phyloP scores from a whole-genome alignment of 2,329 filamentous ascomycete species.

The Ophiocordyceps camponoti-saundersi region DNA sequence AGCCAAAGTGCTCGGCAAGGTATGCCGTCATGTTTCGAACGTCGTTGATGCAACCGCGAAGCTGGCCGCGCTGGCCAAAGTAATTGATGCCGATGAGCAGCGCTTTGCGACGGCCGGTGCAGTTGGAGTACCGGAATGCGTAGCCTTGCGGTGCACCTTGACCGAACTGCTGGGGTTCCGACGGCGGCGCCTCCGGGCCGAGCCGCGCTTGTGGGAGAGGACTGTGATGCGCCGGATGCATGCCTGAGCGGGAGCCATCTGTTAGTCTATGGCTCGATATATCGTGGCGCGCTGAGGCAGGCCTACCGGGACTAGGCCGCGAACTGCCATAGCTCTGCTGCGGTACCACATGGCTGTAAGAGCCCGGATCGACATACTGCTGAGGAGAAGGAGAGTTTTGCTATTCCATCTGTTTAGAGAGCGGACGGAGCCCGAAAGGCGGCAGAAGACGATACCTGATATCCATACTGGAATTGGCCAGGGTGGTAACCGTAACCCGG shows the following conservation, averaged over 20 bases:
- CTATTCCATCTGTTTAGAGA: slow-evolving; percentile 14
- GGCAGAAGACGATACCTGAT: slow-evolving; percentile 9
- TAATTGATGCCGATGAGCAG: slow-evolving; percentile 93
- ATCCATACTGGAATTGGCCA: slow-evolving; percentile 24
- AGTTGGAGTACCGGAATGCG: slow-evolving; percentile 80
- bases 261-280: neutral
- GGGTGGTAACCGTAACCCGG: slow-evolving; percentile 27
- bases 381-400: slow-evolving; percentile 16
- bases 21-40: slow-evolving; percentile 94
- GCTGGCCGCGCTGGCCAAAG: slow-evolving; percentile 78
- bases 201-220: slow-evolving; percentile 1
- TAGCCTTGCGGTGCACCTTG: slow-evolving; percentile 67
- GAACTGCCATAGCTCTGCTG: slow-evolving; percentile 27
- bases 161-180: slow-evolving; percentile 55
- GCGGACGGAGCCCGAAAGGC: neutral
- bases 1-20: slow-evolving; percentile 74
- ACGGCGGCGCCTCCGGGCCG: slow-evolving; percentile 49
- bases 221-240: slow-evolving; percentile 5
- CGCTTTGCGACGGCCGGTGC: slow-evolving; percentile 76
- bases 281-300: neutral
- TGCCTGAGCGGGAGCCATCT: slow-evolving; percentile 3
- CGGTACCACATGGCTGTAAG: slow-evolving; percentile 13
- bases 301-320: slow-evolving; percentile 23
- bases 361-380: slow-evolving; percentile 13
- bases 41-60: slow-evolving; percentile 91